A percentile compares a stretch with the other conserved stretches of the same genome.
Conservation (phyloP, 1,284 basidiomycete species). For the Termitomyces sp. region DNA sequence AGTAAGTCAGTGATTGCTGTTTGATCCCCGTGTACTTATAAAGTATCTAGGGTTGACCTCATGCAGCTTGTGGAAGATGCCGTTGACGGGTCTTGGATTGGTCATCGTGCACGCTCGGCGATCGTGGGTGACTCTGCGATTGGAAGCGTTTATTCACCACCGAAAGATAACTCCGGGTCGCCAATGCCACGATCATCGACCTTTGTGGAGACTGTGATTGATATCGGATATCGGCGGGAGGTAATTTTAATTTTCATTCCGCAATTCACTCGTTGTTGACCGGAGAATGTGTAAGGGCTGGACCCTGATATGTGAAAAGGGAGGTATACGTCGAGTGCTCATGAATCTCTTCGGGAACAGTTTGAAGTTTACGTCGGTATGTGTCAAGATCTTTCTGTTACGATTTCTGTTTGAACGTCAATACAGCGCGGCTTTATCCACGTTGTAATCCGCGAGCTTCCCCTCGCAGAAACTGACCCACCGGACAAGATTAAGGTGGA, state of each 20-base stretch:
- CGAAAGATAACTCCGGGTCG: constrained; percentile 44
- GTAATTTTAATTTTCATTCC: constrained; percentile 31
- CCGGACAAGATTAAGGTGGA: constrained; percentile 72
- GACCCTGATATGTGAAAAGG: constrained; percentile 86
- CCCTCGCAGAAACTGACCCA: constrained; percentile 44
- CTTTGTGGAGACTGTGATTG: constrained; percentile 83
- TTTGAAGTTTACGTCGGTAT: constrained; percentile 83
- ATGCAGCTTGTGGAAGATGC: constrained; percentile 92
- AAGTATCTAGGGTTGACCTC: constrained; percentile 65
- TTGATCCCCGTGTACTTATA: constrained; percentile 3
- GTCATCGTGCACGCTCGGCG: constrained; percentile 77
- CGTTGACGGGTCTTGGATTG: constrained; percentile 93
- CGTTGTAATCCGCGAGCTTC: constrained; percentile 76
- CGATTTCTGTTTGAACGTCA: constrained; percentile 4
- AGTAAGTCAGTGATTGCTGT: constrained; percentile 36
- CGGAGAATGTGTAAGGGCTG: constrained; percentile 58
- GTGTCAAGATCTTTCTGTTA: constrained; percentile 10
- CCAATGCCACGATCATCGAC: constrained; percentile 27
- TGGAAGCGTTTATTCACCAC: constrained; percentile 89
- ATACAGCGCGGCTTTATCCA: constrained; percentile 83
- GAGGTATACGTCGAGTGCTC: constrained; percentile 84
- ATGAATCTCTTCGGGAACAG: constrained; percentile 98
- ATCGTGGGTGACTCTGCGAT: constrained; percentile 70
- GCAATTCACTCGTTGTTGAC: constrained; percentile 2
- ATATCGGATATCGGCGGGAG: constrained; percentile 70